Base-by-base conservation (phyloP, 139 green algal species). In the Coelastrella sp. region DNA sequence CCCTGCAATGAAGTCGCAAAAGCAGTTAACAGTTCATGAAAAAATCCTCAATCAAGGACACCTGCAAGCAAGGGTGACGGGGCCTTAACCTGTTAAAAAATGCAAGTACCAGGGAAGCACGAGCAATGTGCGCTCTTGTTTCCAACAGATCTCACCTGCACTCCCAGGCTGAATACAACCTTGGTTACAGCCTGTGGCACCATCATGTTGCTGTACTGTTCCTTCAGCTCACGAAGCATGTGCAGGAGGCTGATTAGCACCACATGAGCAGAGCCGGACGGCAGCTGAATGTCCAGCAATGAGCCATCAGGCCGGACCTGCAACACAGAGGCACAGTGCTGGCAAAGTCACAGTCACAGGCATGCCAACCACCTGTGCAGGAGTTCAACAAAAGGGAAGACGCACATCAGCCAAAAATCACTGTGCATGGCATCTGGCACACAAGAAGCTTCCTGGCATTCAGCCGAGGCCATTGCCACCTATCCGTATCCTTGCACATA, bases 161-260 rank as follows among this genome's bases (percentile, higher is more conserved):
- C 23, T 17, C 54, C 47, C 20, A 91, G 61, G 17, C 87, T 75
- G 54, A 91, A 54, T 61, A 80, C 57, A 16, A 87, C 77, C 66
- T 73, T 86, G 54, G 59, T 54, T 19, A 88, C 68, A 13, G 14
- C 8, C 6, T 23, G 17, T n/a, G 83, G 6, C 68, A 68, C 47
- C 23, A 75, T 6, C 68, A 80, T 56, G 23, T 7, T 54, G 5
- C 65, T 76, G n/a, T 56, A 66, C 17, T 92, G 87, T 19, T 92
- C 75, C 56, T 91, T 81, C 82, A 91, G 88, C 56, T 82, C 80
- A 6, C n/a, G n/a, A 71, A 91, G 68, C 58, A 65, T 79, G n/a
- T 79, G 68, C 80, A 91, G 58, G 68, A 91, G 59, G 57, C 58
- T 32, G 16, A 91, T 56, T 14, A 91, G 59, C 57, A 77, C 80